These are phyloP conservation scores for Xylaria bambusicola DNA, from an alignment of 495 filamentous ascomycete species.

Conservation along the genomic window DNA sequence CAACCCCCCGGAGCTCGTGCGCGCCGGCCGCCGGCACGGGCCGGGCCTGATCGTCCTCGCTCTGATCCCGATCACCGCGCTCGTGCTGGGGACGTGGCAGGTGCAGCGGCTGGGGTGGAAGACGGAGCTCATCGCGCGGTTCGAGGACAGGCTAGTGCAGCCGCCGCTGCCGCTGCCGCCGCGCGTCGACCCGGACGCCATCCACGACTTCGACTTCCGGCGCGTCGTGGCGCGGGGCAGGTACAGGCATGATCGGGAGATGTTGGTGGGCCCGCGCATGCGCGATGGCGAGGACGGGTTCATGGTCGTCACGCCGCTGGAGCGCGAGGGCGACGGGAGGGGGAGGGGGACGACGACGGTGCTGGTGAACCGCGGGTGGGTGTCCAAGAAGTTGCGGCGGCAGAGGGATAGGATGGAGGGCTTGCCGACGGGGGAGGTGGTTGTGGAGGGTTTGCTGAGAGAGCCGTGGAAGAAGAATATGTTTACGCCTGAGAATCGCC, in stretches of 20 bases:
- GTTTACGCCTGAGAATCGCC: constrained; percentile 90
- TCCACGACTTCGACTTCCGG: constrained; percentile 90
- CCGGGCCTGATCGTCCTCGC: constrained; percentile 81
- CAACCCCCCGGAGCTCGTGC: constrained; percentile 75
- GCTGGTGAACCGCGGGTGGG: constrained; percentile 89
- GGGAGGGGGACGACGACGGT: constrained; percentile 57
- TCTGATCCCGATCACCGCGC: constrained; percentile 87
- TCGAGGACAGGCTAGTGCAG: constrained; percentile 84
- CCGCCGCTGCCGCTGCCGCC: constrained; percentile 87
- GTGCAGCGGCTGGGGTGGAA: constrained; percentile 94
- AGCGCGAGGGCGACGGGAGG: constrained; percentile 50
- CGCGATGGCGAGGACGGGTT: constrained; percentile 87
- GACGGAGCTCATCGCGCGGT: constrained; percentile 82
- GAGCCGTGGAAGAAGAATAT: constrained; percentile 96
- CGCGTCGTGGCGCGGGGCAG: constrained; percentile 75
- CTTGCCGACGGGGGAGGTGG: constrained; percentile 66
- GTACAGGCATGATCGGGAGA: constrained; percentile 86
- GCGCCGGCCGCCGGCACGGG: constrained; percentile 70
- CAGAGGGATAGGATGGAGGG: constrained; percentile 62
- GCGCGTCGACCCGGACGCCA: constrained; percentile 72
- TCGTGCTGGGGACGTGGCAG: constrained; percentile 91
- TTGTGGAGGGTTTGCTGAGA: constrained; percentile 79
- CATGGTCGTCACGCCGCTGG: constrained; percentile 86
- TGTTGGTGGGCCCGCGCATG: constrained; percentile 90
- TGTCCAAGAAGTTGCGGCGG: constrained; percentile 65